Conservation (phyloP, 768 basidiomycete genomes). For the Amanita inopinata region DNA sequence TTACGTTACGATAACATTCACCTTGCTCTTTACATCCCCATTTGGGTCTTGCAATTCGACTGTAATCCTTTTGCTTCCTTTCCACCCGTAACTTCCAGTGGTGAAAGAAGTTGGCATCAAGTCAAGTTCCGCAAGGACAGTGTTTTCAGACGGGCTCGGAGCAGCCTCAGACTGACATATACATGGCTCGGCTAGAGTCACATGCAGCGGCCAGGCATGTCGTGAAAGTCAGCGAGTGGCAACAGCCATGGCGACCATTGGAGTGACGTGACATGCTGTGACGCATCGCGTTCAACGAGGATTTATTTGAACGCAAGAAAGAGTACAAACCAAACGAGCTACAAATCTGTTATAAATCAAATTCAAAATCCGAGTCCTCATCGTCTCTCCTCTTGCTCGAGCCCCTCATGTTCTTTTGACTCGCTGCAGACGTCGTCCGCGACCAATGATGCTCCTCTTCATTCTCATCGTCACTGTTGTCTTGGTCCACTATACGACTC, state of each 20-base stretch:
- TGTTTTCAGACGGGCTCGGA: conserved; percentile 27
- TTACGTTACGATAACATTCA: conserved; percentile 67
- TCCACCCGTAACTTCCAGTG: conserved; percentile 83
- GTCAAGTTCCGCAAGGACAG: conserved; percentile 39
- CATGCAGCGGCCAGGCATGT: conserved; percentile 28
- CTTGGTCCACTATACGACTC: conserved; percentile 26
- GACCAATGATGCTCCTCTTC: conserved; percentile 41
- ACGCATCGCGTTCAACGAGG: conserved; percentile 21
- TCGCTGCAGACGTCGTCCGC: conserved; percentile 45
- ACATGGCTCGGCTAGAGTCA: conserved; percentile 25
- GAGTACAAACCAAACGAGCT: too few relatives aligned
- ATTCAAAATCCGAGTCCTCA: conserved; percentile 67
- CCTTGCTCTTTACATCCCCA: conserved; percentile 48
- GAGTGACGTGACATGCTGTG: conserved; percentile 44
- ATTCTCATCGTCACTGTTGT: conserved; percentile 38
- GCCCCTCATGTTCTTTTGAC: conserved; percentile 41
- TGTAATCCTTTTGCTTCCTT: conserved; percentile 57
- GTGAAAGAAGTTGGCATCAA: conserved; percentile 51
- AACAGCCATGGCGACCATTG: conserved; percentile 1
- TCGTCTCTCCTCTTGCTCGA: conserved; percentile 36
- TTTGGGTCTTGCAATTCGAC: conserved; percentile 51
- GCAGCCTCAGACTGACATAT: too few relatives aligned
- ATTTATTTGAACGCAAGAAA: neutral
- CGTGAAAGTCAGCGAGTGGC: conserved; percentile 34
- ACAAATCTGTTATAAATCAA: conserved; percentile 40